These are phyloP conservation scores for Ceratobasidium sp. DNA, from an alignment of 1,284 basidiomycete species.

Conservation along the genomic window DNA sequence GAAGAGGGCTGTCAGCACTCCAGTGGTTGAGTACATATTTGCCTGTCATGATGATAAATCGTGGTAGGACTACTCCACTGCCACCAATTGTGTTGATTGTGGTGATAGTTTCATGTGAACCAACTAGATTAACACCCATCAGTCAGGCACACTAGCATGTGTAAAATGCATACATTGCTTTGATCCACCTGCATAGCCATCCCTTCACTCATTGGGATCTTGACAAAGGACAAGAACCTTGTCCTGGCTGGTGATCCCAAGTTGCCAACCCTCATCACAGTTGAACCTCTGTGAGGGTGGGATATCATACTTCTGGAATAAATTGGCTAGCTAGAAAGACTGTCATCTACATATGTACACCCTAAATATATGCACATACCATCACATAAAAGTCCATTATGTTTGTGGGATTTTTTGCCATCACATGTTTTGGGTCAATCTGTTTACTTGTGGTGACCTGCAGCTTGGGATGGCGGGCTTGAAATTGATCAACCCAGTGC, in stretches of 20 bases:
- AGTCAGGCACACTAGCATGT: slow-evolving; percentile 46
- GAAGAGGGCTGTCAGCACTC: not conserved
- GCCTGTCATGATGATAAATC: slow-evolving; percentile 16
- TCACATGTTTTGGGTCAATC: slow-evolving; percentile 8
- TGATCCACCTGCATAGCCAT: slow-evolving; percentile 4
- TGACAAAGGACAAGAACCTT: not conserved
- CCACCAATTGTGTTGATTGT: slow-evolving; percentile 1
- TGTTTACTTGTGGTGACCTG: not conserved
- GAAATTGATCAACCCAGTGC: slow-evolving; percentile 18
- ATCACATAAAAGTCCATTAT: slow-evolving; percentile 23
- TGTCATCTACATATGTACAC: not conserved
- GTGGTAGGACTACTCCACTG: slow-evolving; percentile 3
- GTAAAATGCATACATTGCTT: slow-evolving; percentile 52
- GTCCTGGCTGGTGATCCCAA: slow-evolving; percentile 8
- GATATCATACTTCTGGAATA: not conserved
- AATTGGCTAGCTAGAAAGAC: not conserved
- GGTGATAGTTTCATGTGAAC: slow-evolving; percentile 8
- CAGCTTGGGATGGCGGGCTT: slow-evolving; percentile 6
- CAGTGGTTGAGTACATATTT: not conserved
- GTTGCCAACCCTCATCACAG: slow-evolving; percentile 5
- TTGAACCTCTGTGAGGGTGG: not conserved
- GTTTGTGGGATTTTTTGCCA: slow-evolving; percentile 22
- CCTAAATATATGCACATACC: slow-evolving; percentile 2
- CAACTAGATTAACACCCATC: not conserved
- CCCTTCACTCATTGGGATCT: not conserved